phyloP scores from a whole-genome alignment of 2,329 filamentous ascomycete species.

The Diaporthe ampelina region DNA sequence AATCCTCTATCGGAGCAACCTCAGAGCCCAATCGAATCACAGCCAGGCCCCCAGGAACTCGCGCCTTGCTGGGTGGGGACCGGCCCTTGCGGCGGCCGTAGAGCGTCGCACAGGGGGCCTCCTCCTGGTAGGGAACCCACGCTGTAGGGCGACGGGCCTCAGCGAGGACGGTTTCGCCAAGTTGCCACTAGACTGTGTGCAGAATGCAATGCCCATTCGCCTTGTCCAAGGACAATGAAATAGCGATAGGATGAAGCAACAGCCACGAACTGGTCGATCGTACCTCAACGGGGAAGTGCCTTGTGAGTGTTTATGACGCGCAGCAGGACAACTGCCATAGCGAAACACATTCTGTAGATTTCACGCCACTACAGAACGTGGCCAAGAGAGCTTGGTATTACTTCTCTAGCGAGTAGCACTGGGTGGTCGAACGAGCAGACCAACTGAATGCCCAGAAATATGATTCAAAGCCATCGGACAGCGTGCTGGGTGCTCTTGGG shows the following conservation, averaged over 20 bases:
- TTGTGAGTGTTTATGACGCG: background rate
- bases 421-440: background rate
- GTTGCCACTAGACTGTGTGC: conserved; percentile 24
- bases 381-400: background rate
- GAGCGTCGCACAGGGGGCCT: conserved; percentile 20
- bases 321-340: background rate
- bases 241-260: background rate
- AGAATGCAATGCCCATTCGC: background rate
- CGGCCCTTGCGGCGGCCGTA: conserved; percentile 4
- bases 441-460: background rate
- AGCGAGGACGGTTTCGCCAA: conserved; percentile 23
- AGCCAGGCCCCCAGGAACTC: background rate
- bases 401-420: background rate
- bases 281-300: background rate
- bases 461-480: background rate
- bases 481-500: background rate
- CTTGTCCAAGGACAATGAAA: background rate
- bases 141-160: conserved; percentile 1
- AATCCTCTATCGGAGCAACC: background rate
- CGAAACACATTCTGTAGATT: background rate
- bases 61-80: background rate
- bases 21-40: conserved; percentile 19
- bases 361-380: background rate
- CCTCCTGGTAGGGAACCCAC: conserved; percentile 20
- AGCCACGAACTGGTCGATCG: background rate